Evolutionary conservation across 2,329 filamentous ascomycete species (phyloP), one percentile per base, ranked within the genome.

Genomic region (Arthrobotrys megalospora): DNA sequence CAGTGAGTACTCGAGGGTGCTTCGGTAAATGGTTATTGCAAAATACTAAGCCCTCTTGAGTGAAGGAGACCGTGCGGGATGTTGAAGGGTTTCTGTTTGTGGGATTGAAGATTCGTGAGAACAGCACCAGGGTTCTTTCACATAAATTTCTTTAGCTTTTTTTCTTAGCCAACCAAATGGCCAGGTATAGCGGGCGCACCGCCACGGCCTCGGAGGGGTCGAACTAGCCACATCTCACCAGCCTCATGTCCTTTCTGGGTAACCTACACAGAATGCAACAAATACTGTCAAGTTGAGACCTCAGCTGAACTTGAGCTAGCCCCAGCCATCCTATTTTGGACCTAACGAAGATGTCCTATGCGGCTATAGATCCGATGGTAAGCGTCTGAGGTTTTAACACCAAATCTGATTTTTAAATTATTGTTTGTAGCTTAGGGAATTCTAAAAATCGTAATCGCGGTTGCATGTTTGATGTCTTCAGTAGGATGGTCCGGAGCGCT

Each of bases 131-230:
- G 21, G 41, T 34, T 36, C 50, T 34, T 58, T 21, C 43, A 62
- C 50, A 75, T 75, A 75, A 75, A 75, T 67, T 75, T 75, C 70
- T 75, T 67, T 55, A 75, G 67, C 70, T 75, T 67, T 75, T 75
- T 70, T 75, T 63, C 41, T 53, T 66, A 36, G 58, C 48, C 69
- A 66, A 43, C 38, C 50, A 32, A 50, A 64, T 45, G 60, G 28
- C 69, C 50, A 34, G 32, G 36, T 65, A 41, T 34, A 38, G 63
- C 60, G 16, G 45, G 21, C 34, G 52, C 70, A 75, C 70, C 43
- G 70, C 70, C 70, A 75, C 70, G 62, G 16, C 43, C 19, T 19
- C 63, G 70, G 63, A 66, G 70, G 63, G 70, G 62, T 52, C 21
- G n/a, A 6, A 60, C 28, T 12, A 73, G 69, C 69, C 69, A 73